phyloP scores from a whole-genome alignment of 495 filamentous ascomycete genomes.

The Endocarpon pusillum region DNA sequence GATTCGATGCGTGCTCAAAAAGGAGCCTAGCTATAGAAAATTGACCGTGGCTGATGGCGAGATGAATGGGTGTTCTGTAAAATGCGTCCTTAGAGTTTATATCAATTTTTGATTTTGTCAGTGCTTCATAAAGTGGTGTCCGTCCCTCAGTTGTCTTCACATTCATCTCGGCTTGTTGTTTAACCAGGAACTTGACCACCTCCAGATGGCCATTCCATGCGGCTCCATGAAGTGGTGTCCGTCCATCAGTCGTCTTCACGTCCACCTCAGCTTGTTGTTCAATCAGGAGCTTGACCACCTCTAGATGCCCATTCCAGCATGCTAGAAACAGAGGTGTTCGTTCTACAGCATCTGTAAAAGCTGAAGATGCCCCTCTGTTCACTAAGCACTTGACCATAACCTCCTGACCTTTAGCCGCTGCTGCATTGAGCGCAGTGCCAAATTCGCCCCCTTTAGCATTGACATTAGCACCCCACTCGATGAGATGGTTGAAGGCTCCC shows the following conservation, averaged over 20 bases:
- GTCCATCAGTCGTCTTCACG: conserved; percentile 1
- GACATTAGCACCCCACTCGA: not conserved
- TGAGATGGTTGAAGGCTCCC: not conserved
- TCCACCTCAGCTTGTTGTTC: conserved; percentile 1
- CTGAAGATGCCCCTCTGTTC: not conserved
- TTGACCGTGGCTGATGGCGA: too few relatives aligned
- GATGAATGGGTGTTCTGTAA: too few relatives aligned
- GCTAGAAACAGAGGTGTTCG: conserved; percentile 9
- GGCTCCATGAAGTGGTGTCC: conserved; percentile 7
- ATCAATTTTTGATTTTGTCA: too few relatives aligned
- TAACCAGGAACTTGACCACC: conserved; percentile 5
- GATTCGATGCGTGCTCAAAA: too few relatives aligned
- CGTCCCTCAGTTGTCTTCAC: conserved; percentile 4
- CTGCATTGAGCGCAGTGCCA: not conserved
- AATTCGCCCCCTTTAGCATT: not conserved
- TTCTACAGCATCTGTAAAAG: not conserved
- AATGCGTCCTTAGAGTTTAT: too few relatives aligned
- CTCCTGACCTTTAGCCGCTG: not conserved
- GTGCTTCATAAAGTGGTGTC: conserved; percentile 7
- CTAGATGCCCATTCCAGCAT: conserved; percentile 1
- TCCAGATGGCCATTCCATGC: conserved; percentile 8
- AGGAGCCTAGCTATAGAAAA: too few relatives aligned
- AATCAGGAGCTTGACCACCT: conserved; percentile 5
- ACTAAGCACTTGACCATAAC: not conserved
- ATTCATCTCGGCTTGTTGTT: not conserved